A percentile compares a stretch with the other conserved stretches of the same genome.
Evolutionary conservation across 371 early-diverging fungal species (phyloP).

Genomic region (Mortierella sp.): DNA sequence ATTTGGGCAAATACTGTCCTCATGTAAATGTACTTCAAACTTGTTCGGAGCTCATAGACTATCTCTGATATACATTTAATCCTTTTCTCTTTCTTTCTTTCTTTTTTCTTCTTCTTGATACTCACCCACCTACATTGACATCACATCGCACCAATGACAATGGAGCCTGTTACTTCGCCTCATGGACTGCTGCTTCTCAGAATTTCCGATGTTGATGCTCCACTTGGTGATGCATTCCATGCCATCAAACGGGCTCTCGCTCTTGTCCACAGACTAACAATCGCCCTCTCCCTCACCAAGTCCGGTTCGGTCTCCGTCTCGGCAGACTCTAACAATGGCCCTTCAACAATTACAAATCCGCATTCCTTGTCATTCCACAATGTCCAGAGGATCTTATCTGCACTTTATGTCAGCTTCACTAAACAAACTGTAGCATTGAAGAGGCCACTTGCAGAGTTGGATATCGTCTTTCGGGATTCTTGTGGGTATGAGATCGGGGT

Average conservation of each 20-base stretch:
- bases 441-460: slow-evolving; percentile 44
- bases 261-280: slow-evolving; percentile 37
- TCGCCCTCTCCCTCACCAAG: slow-evolving; percentile 22
- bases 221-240: slow-evolving; percentile 42
- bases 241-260: slow-evolving; percentile 32
- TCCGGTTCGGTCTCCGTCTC: background rate
- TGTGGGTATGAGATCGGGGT: slow-evolving; percentile 51
- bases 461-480: slow-evolving; percentile 41
- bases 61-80: background rate
- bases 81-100: background rate
- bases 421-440: slow-evolving; percentile 37
- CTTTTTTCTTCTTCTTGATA: background rate
- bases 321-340: background rate
- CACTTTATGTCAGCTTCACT: slow-evolving; percentile 48
- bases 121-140: background rate
- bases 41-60: too few species aligned
- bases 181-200: slow-evolving; percentile 43
- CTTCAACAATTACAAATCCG: background rate
- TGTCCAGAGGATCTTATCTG: slow-evolving; percentile 42
- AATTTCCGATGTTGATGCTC: slow-evolving; percentile 36
- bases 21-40: background rate
- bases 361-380: slow-evolving; percentile 31
- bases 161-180: background rate
- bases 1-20: background rate
- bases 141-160: slow-evolving; percentile 4